Conservation (phyloP, 2,329 filamentous ascomycete species). For the Chrysoporthe deuterocubensis region DNA sequence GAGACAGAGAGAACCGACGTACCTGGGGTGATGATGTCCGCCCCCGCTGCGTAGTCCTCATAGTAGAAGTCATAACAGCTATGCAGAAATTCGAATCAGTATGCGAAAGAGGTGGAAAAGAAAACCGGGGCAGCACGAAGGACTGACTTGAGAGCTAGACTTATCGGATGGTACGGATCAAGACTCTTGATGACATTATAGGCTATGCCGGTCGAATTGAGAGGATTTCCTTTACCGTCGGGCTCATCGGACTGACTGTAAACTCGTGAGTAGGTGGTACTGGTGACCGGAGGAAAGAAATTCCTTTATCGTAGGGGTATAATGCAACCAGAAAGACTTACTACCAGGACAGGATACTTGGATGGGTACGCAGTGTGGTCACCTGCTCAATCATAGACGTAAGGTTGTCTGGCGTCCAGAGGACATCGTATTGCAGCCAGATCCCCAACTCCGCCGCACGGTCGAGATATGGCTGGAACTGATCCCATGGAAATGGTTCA, state of each 20-base stretch:
- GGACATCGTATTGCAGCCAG: constrained; percentile 32
- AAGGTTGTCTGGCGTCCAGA: constrained; percentile 29
- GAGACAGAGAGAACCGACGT: not conserved
- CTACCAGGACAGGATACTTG: constrained; percentile 50
- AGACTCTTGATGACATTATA: constrained; percentile 48
- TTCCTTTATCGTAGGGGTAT: not conserved
- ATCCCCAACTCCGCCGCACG: constrained; percentile 31
- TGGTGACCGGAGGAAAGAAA: not conserved
- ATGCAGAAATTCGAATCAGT: not conserved
- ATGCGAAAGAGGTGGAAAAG: not conserved
- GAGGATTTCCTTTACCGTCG: constrained; percentile 49
- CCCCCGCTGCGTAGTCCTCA: constrained; percentile 50
- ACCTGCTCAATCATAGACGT: constrained; percentile 38
- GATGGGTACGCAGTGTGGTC: constrained; percentile 38
- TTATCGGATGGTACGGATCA: constrained; percentile 58
- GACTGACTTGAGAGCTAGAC: constrained; percentile 48
- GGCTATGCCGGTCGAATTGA: constrained; percentile 48
- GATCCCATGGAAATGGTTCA: constrained; percentile 30
- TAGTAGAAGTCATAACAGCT: constrained; percentile 56
- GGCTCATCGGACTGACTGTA: constrained; percentile 51
- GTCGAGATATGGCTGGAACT: constrained; percentile 32
- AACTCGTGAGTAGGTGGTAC: not conserved
- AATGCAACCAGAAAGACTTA: not conserved
- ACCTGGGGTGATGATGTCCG: constrained; percentile 48
- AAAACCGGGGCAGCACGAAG: too few species aligned